These are phyloP conservation scores for Aspergillus sp. DNA, from an alignment of 2,329 filamentous ascomycete genomes.

Conservation along the genomic window DNA sequence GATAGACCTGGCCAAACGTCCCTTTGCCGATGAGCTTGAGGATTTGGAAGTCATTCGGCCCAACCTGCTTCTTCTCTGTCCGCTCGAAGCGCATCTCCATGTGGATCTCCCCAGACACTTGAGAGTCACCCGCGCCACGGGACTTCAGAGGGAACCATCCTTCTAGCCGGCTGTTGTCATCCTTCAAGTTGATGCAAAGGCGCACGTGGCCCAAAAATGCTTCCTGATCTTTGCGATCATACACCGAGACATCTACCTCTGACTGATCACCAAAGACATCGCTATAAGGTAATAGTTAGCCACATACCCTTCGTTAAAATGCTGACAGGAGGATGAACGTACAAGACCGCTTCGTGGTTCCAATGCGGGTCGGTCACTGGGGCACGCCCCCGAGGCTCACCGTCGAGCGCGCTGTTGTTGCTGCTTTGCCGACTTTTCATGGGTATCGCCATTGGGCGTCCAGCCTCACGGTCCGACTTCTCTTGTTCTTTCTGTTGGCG, in stretches of 20 bases:
- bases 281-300: constrained; percentile 52
- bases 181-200: constrained; percentile 69
- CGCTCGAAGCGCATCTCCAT: constrained; percentile 84
- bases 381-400: constrained; percentile 59
- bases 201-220: constrained; percentile 90
- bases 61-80: constrained; percentile 86
- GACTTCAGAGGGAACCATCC: constrained; percentile 84
- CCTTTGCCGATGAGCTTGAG: constrained; percentile 96
- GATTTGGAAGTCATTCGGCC: constrained; percentile 93
- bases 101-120: constrained; percentile 81
- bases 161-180: constrained; percentile 70
- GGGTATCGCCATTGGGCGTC: constrained; percentile 87
- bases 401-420: constrained; percentile 79
- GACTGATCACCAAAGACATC: constrained; percentile 92
- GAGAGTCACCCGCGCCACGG: constrained; percentile 75
- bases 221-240: constrained; percentile 82
- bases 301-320: constrained; percentile 4
- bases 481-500: constrained; percentile 58
- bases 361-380: constrained; percentile 83
- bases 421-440: constrained; percentile 97
- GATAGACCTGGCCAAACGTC: constrained; percentile 97
- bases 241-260: constrained; percentile 88
- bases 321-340: constrained; percentile 47
- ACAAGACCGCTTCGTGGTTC: constrained; percentile 96
- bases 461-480: constrained; percentile 76